These are phyloP conservation scores for Globisporangium spiculum DNA, from an alignment of 352 stramenopile species.

Conservation along the genomic window DNA sequence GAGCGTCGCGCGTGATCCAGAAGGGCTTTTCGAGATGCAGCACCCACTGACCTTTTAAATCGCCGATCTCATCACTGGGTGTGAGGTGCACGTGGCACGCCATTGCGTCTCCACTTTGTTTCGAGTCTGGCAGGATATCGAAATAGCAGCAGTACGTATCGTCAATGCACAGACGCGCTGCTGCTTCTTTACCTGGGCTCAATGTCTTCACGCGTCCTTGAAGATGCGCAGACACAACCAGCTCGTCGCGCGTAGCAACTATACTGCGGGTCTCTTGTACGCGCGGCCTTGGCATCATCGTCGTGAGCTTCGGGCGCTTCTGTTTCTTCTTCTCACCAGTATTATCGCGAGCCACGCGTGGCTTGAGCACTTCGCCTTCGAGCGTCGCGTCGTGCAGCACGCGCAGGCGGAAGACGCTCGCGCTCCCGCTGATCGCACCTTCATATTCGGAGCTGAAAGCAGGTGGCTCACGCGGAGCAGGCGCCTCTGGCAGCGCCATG, in stretches of 20 bases:
- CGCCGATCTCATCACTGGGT: neutral
- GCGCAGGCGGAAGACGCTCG: conserved; percentile 31
- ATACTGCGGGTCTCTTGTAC: neutral
- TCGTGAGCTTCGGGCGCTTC: conserved; percentile 27
- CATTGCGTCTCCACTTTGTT: conserved; percentile 37
- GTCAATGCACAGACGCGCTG: neutral
- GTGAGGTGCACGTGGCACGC: conserved; percentile 42
- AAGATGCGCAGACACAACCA: conserved; percentile 7
- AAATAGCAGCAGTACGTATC: conserved; percentile 51
- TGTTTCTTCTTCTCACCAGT: conserved; percentile 15
- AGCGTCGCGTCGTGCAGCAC: conserved; percentile 37
- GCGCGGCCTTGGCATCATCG: neutral
- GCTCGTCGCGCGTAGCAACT: neutral
- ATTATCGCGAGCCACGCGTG: conserved; percentile 1
- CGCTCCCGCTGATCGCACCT: conserved; percentile 42
- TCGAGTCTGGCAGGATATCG: conserved; percentile 20
- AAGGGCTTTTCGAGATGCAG: conserved; percentile 16
- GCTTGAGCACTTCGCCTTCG: conserved; percentile 32
- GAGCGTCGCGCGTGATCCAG: conserved; percentile 16
- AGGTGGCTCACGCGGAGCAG: neutral
- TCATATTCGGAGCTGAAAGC: conserved; percentile 40
- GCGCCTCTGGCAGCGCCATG: conserved; percentile 1
- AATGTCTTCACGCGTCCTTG: conserved; percentile 20
- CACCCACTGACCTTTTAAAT: conserved; percentile 6
- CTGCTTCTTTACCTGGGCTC: conserved; percentile 7